A percentile compares a stretch with the other conserved stretches of the same genome.
Conservation (phyloP, 257 asterid genomes). For the Nicotiana otophora region DNA sequence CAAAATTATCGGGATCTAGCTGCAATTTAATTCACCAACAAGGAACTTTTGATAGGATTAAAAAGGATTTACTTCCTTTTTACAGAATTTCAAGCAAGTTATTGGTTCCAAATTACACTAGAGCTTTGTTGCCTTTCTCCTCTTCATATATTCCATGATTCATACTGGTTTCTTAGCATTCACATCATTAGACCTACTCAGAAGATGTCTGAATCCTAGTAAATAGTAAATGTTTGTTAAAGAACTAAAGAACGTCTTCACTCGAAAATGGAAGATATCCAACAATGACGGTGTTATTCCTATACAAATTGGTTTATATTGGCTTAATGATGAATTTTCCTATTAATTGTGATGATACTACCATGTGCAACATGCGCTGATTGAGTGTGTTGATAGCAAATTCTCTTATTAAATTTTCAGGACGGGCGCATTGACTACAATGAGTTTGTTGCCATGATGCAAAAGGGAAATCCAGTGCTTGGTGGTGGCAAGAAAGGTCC, state of each 20-base stretch:
- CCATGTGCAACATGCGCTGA: neutral
- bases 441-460: slow-evolving; percentile 48
- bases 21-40: neutral
- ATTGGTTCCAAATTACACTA: neutral
- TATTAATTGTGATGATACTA: neutral
- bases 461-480: slow-evolving; percentile 29
- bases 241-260: neutral
- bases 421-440: slow-evolving; percentile 62
- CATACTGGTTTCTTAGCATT: neutral
- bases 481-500: slow-evolving; percentile 29
- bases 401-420: slow-evolving; percentile 29
- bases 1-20: neutral
- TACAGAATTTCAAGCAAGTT: neutral
- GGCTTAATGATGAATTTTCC: neutral
- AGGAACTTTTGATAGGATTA: neutral
- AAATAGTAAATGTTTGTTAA: neutral
- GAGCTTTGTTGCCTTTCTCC: neutral
- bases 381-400: neutral
- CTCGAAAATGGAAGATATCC: neutral
- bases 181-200: neutral
- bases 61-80: neutral
- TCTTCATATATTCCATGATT: neutral
- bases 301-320: neutral
- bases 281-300: neutral
- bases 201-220: neutral